Percentiles rank a stretch among this genome's conserved stretches.
phyloP scores from a whole-genome alignment of 2,329 filamentous ascomycete species.

The Ophiostoma tasmaniense region DNA sequence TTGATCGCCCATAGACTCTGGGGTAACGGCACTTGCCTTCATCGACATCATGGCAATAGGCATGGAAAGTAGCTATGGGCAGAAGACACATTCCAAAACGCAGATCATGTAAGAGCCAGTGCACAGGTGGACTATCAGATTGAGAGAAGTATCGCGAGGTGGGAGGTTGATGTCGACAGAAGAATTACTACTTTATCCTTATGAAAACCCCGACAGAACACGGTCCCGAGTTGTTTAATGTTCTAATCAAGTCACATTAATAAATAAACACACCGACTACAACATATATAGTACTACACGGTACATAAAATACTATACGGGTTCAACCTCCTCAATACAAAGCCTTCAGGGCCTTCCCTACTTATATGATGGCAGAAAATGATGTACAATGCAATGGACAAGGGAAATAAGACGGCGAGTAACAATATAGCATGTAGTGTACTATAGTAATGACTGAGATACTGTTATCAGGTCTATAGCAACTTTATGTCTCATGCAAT shows the following conservation, averaged over 20 bases:
- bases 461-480: neutral
- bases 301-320: neutral
- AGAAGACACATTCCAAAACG: neutral
- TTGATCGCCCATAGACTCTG: neutral
- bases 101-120: neutral
- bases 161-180: neutral
- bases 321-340: neutral
- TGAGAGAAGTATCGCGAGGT: neutral
- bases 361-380: neutral
- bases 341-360: neutral
- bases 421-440: neutral
- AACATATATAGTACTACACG: neutral
- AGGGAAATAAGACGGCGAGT: neutral
- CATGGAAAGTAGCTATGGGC: neutral
- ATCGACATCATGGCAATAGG: neutral
- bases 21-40: neutral
- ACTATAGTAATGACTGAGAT: too few species aligned
- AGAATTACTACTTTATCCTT: neutral
- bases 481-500: neutral
- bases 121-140: neutral
- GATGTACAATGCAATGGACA: neutral
- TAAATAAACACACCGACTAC: neutral
- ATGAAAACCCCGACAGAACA: neutral
- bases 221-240: neutral
- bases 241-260: neutral